Conservation (phyloP, 192 early-diverging fungal species). For the Coemansia sp. region DNA sequence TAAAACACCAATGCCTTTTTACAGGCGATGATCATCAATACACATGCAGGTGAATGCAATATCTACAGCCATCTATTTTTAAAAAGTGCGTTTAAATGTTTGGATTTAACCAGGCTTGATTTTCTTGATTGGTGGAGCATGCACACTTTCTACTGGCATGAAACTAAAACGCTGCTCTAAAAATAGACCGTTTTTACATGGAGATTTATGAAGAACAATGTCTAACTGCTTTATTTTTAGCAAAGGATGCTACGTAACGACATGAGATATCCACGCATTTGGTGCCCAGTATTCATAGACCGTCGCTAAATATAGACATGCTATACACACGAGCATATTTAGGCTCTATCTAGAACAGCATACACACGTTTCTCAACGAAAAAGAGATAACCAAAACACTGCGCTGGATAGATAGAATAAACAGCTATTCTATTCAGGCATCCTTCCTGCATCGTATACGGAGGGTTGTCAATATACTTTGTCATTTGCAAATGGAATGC, state of each 20-base stretch:
- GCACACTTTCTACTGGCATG: no score
- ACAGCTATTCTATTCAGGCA: neutral
- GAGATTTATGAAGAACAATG: neutral
- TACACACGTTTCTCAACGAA: neutral
- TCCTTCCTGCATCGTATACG: neutral
- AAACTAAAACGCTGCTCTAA: no score
- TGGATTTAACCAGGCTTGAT: no score
- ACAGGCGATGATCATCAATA: no score
- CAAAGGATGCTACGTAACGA: neutral
- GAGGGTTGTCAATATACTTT: neutral
- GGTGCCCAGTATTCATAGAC: neutral
- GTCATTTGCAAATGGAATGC: neutral
- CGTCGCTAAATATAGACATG: neutral
- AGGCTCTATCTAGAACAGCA: neutral
- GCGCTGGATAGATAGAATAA: neutral
- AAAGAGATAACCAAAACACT: neutral
- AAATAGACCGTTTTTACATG: neutral
- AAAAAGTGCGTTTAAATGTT: no score
- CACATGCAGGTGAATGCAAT: no score
- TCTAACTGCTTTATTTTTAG: constrained; percentile 1
- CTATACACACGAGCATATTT: neutral
- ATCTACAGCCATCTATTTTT: no score
- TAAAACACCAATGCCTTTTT: no score
- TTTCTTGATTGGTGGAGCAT: no score
- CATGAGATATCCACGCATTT: neutral